phyloP scores from a whole-genome alignment of 169 alveolate genomes.

The Plasmodium malariae region DNA sequence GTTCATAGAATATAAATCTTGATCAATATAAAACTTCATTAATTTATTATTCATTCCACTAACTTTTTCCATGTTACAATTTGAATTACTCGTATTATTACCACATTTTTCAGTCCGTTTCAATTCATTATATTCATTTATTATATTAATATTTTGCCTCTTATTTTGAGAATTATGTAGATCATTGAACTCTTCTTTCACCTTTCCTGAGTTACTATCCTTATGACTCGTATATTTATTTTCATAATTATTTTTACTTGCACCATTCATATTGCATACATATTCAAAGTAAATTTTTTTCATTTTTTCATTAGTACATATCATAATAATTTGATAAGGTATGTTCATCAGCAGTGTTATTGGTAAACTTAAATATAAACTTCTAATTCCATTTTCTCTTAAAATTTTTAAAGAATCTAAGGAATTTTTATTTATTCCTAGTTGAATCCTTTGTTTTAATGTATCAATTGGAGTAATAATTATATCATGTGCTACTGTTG shows the following conservation, averaged over 20 bases:
- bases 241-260: conserved; percentile 15
- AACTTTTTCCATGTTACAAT: background rate
- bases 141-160: background rate
- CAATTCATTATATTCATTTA: background rate
- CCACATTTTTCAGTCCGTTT: background rate
- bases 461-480: conserved; percentile 98
- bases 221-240: background rate
- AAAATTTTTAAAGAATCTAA: conserved; percentile 78
- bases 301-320: conserved; percentile 93
- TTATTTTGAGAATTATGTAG: background rate
- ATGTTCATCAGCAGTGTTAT: conserved; percentile 95
- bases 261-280: background rate
- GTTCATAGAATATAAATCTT: conserved; percentile 19
- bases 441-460: conserved; percentile 95
- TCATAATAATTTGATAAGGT: conserved; percentile 95
- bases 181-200: background rate
- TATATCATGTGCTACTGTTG: conserved; percentile 96
- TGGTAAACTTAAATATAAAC: conserved; percentile 95
- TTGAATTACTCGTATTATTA: background rate
- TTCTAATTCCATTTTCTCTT: conserved; percentile 91
- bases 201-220: background rate
- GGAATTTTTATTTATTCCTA: conserved; percentile 86
- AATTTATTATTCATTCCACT: background rate
- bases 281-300: conserved; percentile 82
- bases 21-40: conserved; percentile 18